A percentile compares a stretch with the other conserved stretches of the same genome.
Evolutionary conservation across 2,329 filamentous ascomycete species (phyloP).

Genomic region (Rutstroemia sp.): DNA sequence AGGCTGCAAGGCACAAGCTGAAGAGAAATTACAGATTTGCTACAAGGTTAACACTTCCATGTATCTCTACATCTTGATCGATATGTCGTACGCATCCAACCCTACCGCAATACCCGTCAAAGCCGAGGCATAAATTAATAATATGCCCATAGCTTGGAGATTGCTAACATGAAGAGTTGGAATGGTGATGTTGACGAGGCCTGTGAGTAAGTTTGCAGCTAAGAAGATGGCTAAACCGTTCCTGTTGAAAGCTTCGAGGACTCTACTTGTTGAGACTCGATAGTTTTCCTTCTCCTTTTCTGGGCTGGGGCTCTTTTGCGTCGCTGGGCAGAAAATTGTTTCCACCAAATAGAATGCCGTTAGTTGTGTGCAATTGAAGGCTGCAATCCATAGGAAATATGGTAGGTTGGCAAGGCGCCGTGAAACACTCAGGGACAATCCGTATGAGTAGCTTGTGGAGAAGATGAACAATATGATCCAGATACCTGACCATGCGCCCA

Average conservation of each 20-base stretch:
- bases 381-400: constrained; percentile 87
- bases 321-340: constrained; percentile 65
- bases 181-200: constrained; percentile 79
- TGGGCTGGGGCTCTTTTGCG: constrained; percentile 45
- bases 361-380: constrained; percentile 83
- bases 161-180: constrained; percentile 69
- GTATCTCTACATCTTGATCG: constrained; percentile 8
- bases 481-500: constrained; percentile 55
- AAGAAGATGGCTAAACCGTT: constrained; percentile 85
- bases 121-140: constrained; percentile 63
- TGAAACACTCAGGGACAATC: constrained; percentile 70
- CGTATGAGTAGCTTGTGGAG: constrained; percentile 60
- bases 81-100: constrained; percentile 40
- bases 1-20: neutral
- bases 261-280: constrained; percentile 64
- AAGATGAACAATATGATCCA: constrained; percentile 68
- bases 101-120: constrained; percentile 61
- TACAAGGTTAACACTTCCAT: neutral
- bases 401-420: constrained; percentile 87
- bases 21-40: neutral
- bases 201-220: constrained; percentile 82
- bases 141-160: constrained; percentile 60
- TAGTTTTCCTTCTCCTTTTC: constrained; percentile 57
- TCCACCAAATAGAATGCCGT: constrained; percentile 73
- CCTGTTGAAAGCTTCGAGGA: constrained; percentile 79